Evolutionary conservation across 345 rosid species (phyloP).

Genomic region (Eutrema heterophyllum): DNA sequence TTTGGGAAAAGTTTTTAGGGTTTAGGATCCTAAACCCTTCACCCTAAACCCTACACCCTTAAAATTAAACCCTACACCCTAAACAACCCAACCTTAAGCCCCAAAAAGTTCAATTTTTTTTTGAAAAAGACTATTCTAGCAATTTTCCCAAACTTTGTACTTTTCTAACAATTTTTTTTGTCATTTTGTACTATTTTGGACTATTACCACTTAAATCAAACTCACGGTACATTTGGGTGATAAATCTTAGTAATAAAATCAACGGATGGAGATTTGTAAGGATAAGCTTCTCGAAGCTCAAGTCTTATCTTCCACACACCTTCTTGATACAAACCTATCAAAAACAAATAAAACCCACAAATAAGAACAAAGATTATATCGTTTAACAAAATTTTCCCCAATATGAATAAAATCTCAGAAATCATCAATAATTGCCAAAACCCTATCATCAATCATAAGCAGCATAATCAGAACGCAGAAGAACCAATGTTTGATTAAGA

Average conservation of each 20-base stretch:
- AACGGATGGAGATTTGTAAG: conserved; percentile 94
- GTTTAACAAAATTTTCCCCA: too few relatives aligned
- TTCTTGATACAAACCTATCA: conserved; percentile 81
- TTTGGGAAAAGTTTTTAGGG: too few relatives aligned
- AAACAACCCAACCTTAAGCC: too few relatives aligned
- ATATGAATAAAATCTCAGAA: neutral
- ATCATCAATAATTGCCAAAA: neutral
- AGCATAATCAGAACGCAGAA: neutral
- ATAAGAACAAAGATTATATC: neutral
- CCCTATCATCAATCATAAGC: conserved; percentile 1
- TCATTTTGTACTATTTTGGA: too few relatives aligned
- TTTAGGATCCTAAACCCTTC: too few relatives aligned
- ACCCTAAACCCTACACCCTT: too few relatives aligned
- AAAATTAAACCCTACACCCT: too few relatives aligned
- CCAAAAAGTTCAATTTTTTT: too few relatives aligned
- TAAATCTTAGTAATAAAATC: conserved; percentile 92
- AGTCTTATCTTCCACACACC: conserved; percentile 97
- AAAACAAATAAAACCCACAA: neutral
- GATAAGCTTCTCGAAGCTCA: conserved; percentile 98
- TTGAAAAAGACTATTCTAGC: too few relatives aligned
- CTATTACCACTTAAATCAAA: neutral
- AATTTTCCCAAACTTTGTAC: too few relatives aligned
- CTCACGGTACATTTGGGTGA: conserved; percentile 98
- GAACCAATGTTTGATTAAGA: neutral
- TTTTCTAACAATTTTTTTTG: too few relatives aligned